A percentile compares a stretch with the other conserved stretches of the same genome.
Evolutionary conservation across 129 eudicot species (phyloP).

Genomic region (Lactuca sativa): DNA sequence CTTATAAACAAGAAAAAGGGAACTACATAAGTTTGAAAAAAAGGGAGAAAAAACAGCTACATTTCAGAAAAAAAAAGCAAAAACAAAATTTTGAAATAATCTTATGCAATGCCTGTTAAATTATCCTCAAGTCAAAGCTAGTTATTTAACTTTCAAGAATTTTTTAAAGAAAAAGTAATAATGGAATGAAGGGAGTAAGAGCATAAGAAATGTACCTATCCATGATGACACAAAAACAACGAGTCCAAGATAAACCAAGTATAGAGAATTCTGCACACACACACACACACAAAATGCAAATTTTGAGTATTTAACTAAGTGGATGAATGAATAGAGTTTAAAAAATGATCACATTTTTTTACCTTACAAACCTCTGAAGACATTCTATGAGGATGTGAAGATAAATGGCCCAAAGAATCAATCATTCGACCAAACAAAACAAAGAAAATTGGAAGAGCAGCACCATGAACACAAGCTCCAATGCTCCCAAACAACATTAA

Average conservation of each 20-base stretch:
- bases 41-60: no score
- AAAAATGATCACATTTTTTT: not conserved
- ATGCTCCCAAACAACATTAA: conserved; percentile 77
- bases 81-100: no score
- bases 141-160: conserved; percentile 2
- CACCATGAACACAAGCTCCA: conserved; percentile 83
- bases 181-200: not conserved
- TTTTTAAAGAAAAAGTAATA: conserved; percentile 3
- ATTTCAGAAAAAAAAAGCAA: no score
- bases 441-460: conserved; percentile 76
- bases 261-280: conserved; percentile 60
- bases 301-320: conserved; percentile 13
- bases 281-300: conserved; percentile 11
- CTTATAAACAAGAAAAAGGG: no score
- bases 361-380: conserved; percentile 72
- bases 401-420: conserved; percentile 67
- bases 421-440: conserved; percentile 76
- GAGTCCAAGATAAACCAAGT: conserved; percentile 82
- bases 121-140: not conserved
- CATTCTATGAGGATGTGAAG: conserved; percentile 57
- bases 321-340: not conserved
- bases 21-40: no score
- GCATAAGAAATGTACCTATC: conserved; percentile 54
- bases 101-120: no score
- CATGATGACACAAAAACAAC: conserved; percentile 64